Evolutionary conservation across 2,329 filamentous ascomycete genomes (phyloP).

Genomic region (Lizonia empirigonia): DNA sequence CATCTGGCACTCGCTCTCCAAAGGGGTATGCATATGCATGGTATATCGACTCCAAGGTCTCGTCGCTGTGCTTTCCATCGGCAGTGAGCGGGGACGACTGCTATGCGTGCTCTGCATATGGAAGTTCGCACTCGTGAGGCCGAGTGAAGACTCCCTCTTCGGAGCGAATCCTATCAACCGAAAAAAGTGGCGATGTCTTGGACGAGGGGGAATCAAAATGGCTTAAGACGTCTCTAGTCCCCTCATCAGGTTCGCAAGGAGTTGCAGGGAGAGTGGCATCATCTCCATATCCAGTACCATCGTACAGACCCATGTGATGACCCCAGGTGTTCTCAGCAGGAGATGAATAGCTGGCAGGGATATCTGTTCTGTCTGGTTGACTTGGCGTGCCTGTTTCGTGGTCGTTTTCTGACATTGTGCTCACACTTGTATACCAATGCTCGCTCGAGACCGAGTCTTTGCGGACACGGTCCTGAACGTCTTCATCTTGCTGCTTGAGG

Average conservation of each 20-base stretch:
- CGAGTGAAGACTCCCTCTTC: background rate
- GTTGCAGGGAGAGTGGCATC: slow-evolving; percentile 7
- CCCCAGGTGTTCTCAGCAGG: slow-evolving; percentile 17
- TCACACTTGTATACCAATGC: slow-evolving; percentile 1
- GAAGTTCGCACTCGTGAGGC: background rate
- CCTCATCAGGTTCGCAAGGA: slow-evolving; percentile 6
- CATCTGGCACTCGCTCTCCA: background rate
- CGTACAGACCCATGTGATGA: slow-evolving; percentile 28
- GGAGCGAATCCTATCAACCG: background rate
- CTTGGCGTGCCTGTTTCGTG: background rate
- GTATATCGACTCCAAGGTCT: slow-evolving; percentile 4
- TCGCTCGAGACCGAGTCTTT: slow-evolving; percentile 2
- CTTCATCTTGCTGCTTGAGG: background rate
- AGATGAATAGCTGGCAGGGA: background rate
- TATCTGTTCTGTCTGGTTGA: background rate
- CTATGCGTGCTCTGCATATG: background rate
- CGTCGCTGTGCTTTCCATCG: background rate
- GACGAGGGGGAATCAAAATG: too few species aligned
- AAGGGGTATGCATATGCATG: background rate
- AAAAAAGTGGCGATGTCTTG: background rate
- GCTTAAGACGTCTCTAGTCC: too few species aligned
- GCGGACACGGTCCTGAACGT: background rate
- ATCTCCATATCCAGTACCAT: slow-evolving; percentile 34
- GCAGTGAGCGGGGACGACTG: background rate
- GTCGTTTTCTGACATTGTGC: background rate